Evolutionary conservation across 2,329 filamentous ascomycete genomes (phyloP), one percentile per base, ranked within the genome.

Genomic region (Colletotrichum abscissum): DNA sequence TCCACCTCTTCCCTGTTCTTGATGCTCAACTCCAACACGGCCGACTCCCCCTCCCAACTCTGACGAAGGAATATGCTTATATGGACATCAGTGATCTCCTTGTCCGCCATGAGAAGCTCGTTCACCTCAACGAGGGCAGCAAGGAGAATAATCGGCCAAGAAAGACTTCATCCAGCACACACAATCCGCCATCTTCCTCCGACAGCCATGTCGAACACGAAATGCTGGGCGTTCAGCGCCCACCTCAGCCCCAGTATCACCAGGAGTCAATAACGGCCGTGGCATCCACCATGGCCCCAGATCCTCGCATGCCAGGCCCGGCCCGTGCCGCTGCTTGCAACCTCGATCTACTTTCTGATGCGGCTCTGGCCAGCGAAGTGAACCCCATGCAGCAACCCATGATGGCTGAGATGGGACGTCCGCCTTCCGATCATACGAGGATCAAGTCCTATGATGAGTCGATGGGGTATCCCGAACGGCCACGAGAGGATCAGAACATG

Each of bases 31-130:
- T 55, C 0, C 49, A 63, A 63, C 68, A 72, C 57, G 30, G 22
- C 68, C 68, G 52, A 63, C 57, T 28, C 49, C 52, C 52, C 35
- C 26, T 49, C 24, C 57, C 30, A 30, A 24, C 52, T 59, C 76
- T 63, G 63, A 72, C 42, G 26, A 77, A 79, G 78, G 78, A 78
- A 79, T 77, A 83, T 83, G 82, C 88, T 90, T 88, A 88, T 84
- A 90, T 90, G 88, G 86, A 90, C 82, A 90, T 89, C 83, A 91
- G 89, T 76, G 90, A 91, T 80, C 86, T 92, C 74, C 86, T 92
- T 76, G 88, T 90, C 75, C 86, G 90, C 75, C 90, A 92, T 82
- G 88, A 91, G 82, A 91, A 91, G 82, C 88, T 91, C 76, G 89
- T 91, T 77, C 90, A 92, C 79, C 86, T 90, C 79, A 91, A 89